Base-by-base conservation (phyloP, 1,284 basidiomycete genomes). In the Apiotrichum sp. region DNA sequence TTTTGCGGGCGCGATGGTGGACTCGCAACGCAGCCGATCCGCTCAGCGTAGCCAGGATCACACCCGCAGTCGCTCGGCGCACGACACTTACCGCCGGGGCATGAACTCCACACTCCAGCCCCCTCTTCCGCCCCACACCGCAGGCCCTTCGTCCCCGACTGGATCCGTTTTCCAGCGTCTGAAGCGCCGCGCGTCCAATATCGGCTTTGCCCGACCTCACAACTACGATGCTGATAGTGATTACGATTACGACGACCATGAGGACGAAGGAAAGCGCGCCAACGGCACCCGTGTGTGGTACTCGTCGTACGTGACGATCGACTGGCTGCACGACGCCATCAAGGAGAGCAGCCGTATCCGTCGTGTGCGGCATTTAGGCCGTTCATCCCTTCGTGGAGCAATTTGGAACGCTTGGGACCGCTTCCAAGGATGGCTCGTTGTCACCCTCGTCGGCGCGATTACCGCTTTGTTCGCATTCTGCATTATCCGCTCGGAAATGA, bases 261-360 rank as follows among this genome's bases (percentile, higher is more conserved):
- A 73, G 36, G 84, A 86, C 62, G 81, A 71, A 43, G 69, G 68
- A 4, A 65, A 64, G 53, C 84, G 45, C 82, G 84, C 85, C 43
- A 93, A 93, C 62, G 91, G 91, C 35, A 85, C 89, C 49, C 86
- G 91, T 39, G 89, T 93, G 34, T 95, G 91, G 91, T 93, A 93
- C 73, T 86, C 87, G 40, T 89, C 69, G 6, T 76, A 70, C 52
- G 70, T 72, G 14, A 75, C 70, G 13, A 74, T 73, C 40, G 91
- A 93, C 73, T 93, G 91, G 91, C 79, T 95, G 50, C 91, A 95
- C 68, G 91, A 95, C 76, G 83, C 88, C 39, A 92, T 93, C 79
- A 92, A 93, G 72, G 89, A 93, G 66, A 89, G 89, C 0, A 82
- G 83, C 1, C 86, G 91, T 29, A 85, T 88, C 57, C 82, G 85